Conservation (phyloP, 1,139 yeast genomes). For the Scheffersomyces parashehatae region DNA sequence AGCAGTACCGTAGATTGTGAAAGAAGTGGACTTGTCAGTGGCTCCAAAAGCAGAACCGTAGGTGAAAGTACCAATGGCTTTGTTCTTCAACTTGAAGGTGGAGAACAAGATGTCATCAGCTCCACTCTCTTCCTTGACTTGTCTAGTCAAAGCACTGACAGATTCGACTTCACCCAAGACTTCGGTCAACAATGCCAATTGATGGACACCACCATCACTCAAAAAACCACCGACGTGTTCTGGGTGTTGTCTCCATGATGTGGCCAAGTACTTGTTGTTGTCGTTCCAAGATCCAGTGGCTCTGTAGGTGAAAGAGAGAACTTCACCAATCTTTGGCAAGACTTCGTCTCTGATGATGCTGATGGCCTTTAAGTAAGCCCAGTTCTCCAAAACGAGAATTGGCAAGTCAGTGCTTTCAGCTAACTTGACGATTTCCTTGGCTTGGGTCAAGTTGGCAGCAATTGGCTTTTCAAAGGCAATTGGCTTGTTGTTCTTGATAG, state of each 20-base stretch:
- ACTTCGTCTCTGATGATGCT: conserved; percentile 49
- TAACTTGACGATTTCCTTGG: conserved; percentile 70
- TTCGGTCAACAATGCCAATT: conserved; percentile 79
- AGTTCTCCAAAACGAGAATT: conserved; percentile 78
- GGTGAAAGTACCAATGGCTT: conserved; percentile 82
- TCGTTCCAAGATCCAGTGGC: conserved; percentile 79
- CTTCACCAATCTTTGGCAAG: conserved; percentile 70
- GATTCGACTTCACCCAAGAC: conserved; percentile 74
- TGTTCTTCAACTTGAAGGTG: conserved; percentile 59
- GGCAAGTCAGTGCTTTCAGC: conserved; percentile 63
- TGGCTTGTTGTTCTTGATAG: conserved; percentile 72
- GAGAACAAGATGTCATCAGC: conserved; percentile 78
- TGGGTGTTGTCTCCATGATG: conserved; percentile 86
- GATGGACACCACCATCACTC: conserved; percentile 96
- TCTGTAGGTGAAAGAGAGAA: conserved; percentile 74
- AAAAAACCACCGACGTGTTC: conserved; percentile 89
- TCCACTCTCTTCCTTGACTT: conserved; percentile 74
- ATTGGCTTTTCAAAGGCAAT: conserved; percentile 86
- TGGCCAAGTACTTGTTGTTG: conserved; percentile 62
- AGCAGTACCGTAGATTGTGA: conserved; percentile 72
- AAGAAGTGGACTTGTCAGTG: conserved; percentile 62
- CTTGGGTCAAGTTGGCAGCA: conserved; percentile 81
- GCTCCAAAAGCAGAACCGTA: conserved; percentile 93
- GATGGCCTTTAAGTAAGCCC: conserved; percentile 69
- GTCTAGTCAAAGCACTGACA: conserved; percentile 72